Base-by-base conservation (phyloP, 2,329 filamentous ascomycete genomes). In the Fusarium sp. region DNA sequence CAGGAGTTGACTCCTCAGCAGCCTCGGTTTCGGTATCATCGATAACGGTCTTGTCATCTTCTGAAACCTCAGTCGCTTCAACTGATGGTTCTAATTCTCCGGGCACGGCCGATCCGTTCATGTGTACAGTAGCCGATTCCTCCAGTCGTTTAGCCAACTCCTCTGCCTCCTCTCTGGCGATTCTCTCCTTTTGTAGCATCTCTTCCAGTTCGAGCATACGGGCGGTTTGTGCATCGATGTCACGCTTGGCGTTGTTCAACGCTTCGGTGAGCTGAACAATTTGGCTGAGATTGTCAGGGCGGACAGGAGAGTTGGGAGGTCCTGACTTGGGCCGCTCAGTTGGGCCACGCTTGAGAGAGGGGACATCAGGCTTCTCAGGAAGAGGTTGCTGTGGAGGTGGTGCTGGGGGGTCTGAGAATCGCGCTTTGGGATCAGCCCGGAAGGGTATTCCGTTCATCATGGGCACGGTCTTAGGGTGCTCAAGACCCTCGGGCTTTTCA, bases 351-450 rank as follows among this genome's bases (percentile, higher is more conserved):
- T 93, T 94, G 30, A 97, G 80, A 1, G 93, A 89, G 1, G 90
- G 88, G 0, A 87, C 89, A 79, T 97, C 94, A 0, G 95, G 95
- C 79, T 98, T 98, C 78, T 98, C 95, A 2, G 95, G 95, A 8
- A 98, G 84, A 16, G 95, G 95, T 74, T 97, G 95, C 73, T 97
- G 94, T 29, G 95, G 95, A 27, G 95, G 95, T 10, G 95, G 95
- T 24, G 95, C 95, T 6, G 95, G 95, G 53, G 95, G 95, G 62
- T 98, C 95, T 2, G 93, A 96, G 78, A 98, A 98, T 55, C 94
- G 89, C 7, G 92, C 89, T 75, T 96, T 95, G 43, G 90, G 84
- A 76, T 97, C 94, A 22, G 89, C 82, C 71, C 93, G 91, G 74
- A 88, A 88, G 1, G 86, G 81, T 66, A 84, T 86, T 25, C 87